Evolutionary conservation across 1,284 basidiomycete genomes (phyloP), one percentile per base, ranked within the genome.

Genomic region (Cryptococcus sp.): DNA sequence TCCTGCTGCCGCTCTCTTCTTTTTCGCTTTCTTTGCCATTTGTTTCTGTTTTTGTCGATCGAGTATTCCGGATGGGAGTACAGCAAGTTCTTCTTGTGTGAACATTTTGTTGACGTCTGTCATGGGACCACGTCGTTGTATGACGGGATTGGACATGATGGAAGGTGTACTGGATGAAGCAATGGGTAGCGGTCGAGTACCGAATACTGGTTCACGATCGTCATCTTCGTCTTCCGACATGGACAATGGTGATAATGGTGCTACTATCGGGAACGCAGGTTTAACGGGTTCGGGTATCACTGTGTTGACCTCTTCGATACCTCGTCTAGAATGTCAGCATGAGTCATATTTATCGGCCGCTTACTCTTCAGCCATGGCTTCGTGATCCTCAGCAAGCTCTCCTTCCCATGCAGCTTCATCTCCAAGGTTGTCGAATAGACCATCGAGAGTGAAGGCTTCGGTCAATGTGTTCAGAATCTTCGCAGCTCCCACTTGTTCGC

Each of bases 401-500:
- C 70, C 71, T 32, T 71, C 67, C 67, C 70, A 74, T 11, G 68
- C 74, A 10, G 72, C 76, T 46, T 68, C 70, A 55, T 71, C 72
- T 34, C 67, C 69, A 5, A 65, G 13, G 42, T 62, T 58, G 55
- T 75, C 71, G 48, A 77, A 71, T 58, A 77, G 56, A 0, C 76
- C 76, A 49, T 77, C 76, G 23, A 77, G 55, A 36, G 70, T 73
- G 60, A 77, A 76, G 11, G 74, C 76, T 56, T 73, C 70, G 35
- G 68, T 70, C 4, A 77, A 68, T 13, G 64, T 66, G 7, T 62
- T 68, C 34, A 77, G 61, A 50, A 76, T 73, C 61, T 70, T 71
- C 35, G 73, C 75, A 49, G 71, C 68, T 37, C 75, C 73, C 14
- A 71, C 66, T 33, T 53, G 37, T 15, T 61, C 43, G 60, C 65